Percentiles rank a stretch among this genome's conserved stretches.
phyloP scores from a whole-genome alignment of 345 rosid species.

The Excoecaria cochinchinensis region DNA sequence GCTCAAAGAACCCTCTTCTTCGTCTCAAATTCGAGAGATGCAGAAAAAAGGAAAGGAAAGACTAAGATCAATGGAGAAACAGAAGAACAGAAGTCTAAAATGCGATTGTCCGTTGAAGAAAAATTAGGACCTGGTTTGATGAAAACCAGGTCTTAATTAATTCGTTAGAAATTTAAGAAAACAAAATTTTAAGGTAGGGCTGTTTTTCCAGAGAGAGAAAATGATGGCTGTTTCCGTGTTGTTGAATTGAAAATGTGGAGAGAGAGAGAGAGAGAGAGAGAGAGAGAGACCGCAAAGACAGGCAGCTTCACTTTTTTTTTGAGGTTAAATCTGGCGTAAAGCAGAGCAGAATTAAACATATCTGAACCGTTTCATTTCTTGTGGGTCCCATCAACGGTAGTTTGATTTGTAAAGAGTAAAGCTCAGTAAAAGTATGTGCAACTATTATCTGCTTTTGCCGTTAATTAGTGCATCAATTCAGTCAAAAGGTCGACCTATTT shows the following conservation, averaged over 20 bases:
- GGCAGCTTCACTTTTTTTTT: neutral
- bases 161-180: neutral
- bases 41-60: neutral
- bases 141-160: constrained; percentile 24
- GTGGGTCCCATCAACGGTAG: neutral
- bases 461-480: neutral
- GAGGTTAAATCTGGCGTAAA: neutral
- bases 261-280: constrained; percentile 2
- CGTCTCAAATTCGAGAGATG: neutral
- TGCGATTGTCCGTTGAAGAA: neutral
- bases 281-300: constrained; percentile 4
- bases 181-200: neutral
- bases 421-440: no score
- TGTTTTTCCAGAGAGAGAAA: neutral
- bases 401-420: no score
- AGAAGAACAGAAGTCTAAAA: neutral
- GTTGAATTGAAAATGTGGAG: neutral
- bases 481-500: no score
- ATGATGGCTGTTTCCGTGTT: neutral
- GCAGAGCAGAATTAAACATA: neutral
- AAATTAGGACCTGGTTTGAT: constrained; percentile 23
- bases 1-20: constrained; percentile 26
- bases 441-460: neutral
- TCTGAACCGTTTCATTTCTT: neutral
- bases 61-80: neutral